Evolutionary conservation across 306 rosid genomes (phyloP), one percentile per base, ranked within the genome.

Genomic region (Oxytropis ochrocephala): DNA sequence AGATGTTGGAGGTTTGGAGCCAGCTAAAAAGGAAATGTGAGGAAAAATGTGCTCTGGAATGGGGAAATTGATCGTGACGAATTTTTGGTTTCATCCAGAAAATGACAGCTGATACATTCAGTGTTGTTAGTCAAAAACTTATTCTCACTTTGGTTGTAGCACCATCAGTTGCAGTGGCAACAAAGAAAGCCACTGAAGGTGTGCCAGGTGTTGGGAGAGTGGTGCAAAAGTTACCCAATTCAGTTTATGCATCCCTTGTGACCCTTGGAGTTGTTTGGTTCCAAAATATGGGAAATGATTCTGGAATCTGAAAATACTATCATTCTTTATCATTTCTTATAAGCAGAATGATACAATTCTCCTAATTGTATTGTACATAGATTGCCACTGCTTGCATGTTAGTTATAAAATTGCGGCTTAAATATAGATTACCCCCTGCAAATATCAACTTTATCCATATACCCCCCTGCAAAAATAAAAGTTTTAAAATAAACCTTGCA

Each of bases 181-280:
- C 99, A 24, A 94, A 94, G 84, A 85, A 11, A 67, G 84, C 91
- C n/a, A 94, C 97, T 0, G 97, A 91, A 75, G 95, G 97, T 10
- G 86, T 94, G 44, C 97, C 99, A 0, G 87, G 85, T 13, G 83
- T 91, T 67, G 97, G 97, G 70, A 89, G 55, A 83, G 52, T 87
- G 13, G 96, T 94, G 52, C 87, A 88, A 46, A 85, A 54, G 74
- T 19, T 94, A 24, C 98, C 97, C 0, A 72, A 74, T 84, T 80
- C 97, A 16, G 56, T 87, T 35, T 94, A 88, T 61, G 98, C 97
- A 17, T 76, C 92, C 58, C 76, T 85, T 24, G 73, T 91, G 41
- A 87, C 97, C 68, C 69, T 88, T 47, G 85, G 78, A 3, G 85
- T 72, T 17, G 64, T 91, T 64, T 29, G 78, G 81, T 73, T 88